Percentiles rank a stretch among this genome's conserved stretches.
Evolutionary conservation across 2,329 filamentous ascomycete species (phyloP).

Genomic region (Ophiostoma pallidulum): DNA sequence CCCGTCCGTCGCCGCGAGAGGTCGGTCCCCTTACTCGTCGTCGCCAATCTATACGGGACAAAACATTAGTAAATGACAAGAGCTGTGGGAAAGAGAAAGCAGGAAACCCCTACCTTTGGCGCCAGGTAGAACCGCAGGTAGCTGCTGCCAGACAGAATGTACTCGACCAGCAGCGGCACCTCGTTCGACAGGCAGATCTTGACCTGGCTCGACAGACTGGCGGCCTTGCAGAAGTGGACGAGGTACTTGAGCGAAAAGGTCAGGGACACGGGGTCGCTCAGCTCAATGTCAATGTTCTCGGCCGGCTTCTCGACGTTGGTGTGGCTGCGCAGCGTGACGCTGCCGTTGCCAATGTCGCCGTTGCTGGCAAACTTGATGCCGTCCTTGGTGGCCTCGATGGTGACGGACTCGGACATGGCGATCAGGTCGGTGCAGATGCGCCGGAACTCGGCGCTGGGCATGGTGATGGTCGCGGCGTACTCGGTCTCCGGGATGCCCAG

Average conservation of each 20-base stretch:
- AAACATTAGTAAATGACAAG: not conserved
- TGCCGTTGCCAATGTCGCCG: constrained; percentile 92
- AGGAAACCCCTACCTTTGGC: constrained; percentile 64
- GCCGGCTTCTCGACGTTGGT: constrained; percentile 83
- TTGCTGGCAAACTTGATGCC: constrained; percentile 90
- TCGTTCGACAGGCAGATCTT: constrained; percentile 93
- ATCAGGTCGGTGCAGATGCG: constrained; percentile 89
- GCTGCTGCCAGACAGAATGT: constrained; percentile 68
- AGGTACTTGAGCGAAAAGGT: constrained; percentile 99
- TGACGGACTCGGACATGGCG: constrained; percentile 89
- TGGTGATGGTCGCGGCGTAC: constrained; percentile 80
- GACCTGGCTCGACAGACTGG: constrained; percentile 69
- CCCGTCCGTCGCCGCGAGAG: constrained; percentile 29
- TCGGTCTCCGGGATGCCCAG: constrained; percentile 98
- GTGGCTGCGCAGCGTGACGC: constrained; percentile 83
- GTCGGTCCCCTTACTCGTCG: constrained; percentile 24
- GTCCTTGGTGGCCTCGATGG: constrained; percentile 94
- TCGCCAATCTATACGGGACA: constrained; percentile 28
- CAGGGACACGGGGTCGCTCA: constrained; percentile 84
- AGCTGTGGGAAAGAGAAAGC: not conserved
- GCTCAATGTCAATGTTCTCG: constrained; percentile 76
- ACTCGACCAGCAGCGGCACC: constrained; percentile 93
- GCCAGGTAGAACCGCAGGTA: constrained; percentile 96
- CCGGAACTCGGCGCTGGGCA: constrained; percentile 86
- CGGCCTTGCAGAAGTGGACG: constrained; percentile 99